Base-by-base conservation (phyloP, 2,329 filamentous ascomycete species). In the Aureobasidium mangrovei region DNA sequence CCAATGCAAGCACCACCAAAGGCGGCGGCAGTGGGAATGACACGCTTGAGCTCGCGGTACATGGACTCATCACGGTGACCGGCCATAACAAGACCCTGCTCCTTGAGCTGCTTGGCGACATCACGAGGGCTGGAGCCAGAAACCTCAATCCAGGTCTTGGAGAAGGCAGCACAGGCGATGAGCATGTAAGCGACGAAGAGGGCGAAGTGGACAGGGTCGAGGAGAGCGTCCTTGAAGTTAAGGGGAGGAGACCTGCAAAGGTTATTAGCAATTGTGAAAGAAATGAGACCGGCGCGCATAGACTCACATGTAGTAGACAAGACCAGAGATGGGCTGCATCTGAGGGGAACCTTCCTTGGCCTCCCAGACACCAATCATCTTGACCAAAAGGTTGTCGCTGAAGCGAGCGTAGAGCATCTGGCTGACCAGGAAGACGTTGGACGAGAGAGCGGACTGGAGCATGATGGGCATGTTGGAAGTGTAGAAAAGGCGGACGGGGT, bases 401-500 rank as follows among this genome's bases (percentile, higher is more conserved):
- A 98, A 97, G 73, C 91, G 91, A 60, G 88, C 95, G 84, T 95
- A 97, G 63, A 98, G 84, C 91, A 97, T 97, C 80, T 98, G 93
- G 71, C 87, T 93, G 77, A 98, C 90, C 61, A 98, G 79, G 84
- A 98, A 98, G 75, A 98, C 83, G 81, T 98, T 98, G 80, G 91
- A 96, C 63, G 89, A 95, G 63, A 98, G 83, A 64, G 93, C 93
- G 45, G 91, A 97, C 79, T 98, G 94, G 72, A 98, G 82, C 93
- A 98, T 98, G 77, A 98, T 98, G 70, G 93, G 93, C 94, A 98
- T 98, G 86, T 98, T 98, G 72, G 91, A 96, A 70, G 93, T 98
- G 79, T 98, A 98, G 84, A 98, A 98, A 57, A 98, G 88, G 69
- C 94, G 91, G 72, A 98, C 84, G 67, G 93, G 93, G 82, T 97